Conservation (phyloP, 2,329 filamentous ascomycete species). For the Clarireedia paspali region DNA sequence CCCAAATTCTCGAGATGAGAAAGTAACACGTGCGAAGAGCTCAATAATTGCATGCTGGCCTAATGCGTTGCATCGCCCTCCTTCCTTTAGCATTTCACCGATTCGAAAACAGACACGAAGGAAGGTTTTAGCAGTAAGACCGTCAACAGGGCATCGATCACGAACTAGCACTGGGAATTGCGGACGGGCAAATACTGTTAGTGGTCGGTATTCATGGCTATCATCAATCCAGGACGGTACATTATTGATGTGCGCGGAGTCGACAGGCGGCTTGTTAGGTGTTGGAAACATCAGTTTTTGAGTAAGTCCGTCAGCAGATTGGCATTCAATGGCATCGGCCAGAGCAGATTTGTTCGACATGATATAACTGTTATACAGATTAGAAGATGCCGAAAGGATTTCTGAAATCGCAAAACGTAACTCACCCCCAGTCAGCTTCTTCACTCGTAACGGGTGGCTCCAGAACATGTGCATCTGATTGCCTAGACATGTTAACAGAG, state of each 20-base stretch:
- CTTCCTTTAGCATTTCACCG: conserved; percentile 48
- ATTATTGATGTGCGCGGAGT: neutral
- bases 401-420: neutral
- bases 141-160: conserved; percentile 46
- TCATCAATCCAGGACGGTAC: conserved; percentile 14
- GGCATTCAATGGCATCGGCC: neutral
- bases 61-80: conserved; percentile 35
- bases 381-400: neutral
- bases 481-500: conserved; percentile 14
- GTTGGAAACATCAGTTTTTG: neutral
- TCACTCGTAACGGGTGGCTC: conserved; percentile 1
- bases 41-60: conserved; percentile 51
- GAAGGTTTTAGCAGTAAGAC: conserved; percentile 38
- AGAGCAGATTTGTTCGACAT: neutral
- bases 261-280: neutral
- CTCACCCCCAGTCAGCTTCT: conserved; percentile 5
- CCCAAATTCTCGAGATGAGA: conserved; percentile 46
- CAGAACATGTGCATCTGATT: neutral
- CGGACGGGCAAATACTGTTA: conserved; percentile 41
- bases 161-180: conserved; percentile 41
- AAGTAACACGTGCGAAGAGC: conserved; percentile 53
- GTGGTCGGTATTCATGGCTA: conserved; percentile 23
- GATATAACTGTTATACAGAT: neutral
- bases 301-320: too few relatives aligned
- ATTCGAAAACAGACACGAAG: conserved; percentile 58